Evolutionary conservation across 768 basidiomycete species (phyloP).

Genomic region (Leucosporidium creatinivorum): DNA sequence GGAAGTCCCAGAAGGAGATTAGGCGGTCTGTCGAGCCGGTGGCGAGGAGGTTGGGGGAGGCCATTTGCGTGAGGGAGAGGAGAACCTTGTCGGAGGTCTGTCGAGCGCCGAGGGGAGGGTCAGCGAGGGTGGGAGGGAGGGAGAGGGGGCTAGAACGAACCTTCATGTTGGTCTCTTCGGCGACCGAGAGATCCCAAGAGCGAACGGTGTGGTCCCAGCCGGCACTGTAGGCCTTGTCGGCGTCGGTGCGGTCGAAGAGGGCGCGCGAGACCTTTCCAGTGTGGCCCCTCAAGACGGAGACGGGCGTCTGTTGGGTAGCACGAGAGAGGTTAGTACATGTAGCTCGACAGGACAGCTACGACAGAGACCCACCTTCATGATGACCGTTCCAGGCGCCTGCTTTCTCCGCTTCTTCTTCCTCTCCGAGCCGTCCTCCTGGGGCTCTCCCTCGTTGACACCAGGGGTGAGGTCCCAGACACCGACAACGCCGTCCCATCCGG

Average conservation of each 20-base stretch:
- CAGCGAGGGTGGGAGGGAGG: not conserved
- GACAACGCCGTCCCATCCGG: constrained; percentile 79
- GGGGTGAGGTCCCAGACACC: constrained; percentile 74
- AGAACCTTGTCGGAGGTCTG: constrained; percentile 41
- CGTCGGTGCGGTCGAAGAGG: constrained; percentile 46
- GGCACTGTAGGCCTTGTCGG: constrained; percentile 58
- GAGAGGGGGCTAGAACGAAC: not conserved
- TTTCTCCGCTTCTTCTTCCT: constrained; percentile 63
- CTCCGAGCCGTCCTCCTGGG: constrained; percentile 44
- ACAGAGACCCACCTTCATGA: constrained; percentile 46
- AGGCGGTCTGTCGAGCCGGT: constrained; percentile 46
- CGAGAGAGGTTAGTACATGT: constrained; percentile 5
- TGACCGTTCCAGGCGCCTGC: constrained; percentile 47
- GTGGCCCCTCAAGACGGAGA: constrained; percentile 71
- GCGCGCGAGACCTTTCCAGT: constrained; percentile 70
- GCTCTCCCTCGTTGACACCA: constrained; percentile 53
- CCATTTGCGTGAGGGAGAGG: constrained; percentile 44
- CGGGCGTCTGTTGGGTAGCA: constrained; percentile 49
- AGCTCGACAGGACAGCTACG: not conserved
- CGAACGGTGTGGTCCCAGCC: constrained; percentile 78
- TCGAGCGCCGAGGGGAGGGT: not conserved
- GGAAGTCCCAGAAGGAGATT: constrained; percentile 45
- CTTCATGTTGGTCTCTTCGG: constrained; percentile 42
- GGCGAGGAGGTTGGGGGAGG: constrained; percentile 37
- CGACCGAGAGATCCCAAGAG: constrained; percentile 75